phyloP scores from a whole-genome alignment of 257 asterid species.

The Petunia axillaris region DNA sequence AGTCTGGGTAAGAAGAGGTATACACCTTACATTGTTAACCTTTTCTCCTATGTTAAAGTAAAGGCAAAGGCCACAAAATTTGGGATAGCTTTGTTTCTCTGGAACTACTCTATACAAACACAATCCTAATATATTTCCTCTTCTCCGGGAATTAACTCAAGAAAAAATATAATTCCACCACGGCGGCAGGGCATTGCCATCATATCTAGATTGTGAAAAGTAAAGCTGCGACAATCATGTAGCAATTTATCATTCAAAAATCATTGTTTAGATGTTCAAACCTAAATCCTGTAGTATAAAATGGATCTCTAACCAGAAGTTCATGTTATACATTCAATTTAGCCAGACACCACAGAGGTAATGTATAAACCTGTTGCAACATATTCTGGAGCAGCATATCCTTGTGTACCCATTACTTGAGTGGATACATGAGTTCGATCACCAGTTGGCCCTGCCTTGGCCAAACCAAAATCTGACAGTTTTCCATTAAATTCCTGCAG shows the following conservation, averaged over 20 bases:
- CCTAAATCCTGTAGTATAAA: not conserved
- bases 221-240: not conserved
- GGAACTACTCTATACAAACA: not conserved
- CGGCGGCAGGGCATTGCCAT: not conserved
- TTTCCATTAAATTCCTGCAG: slow-evolving; percentile 89
- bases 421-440: slow-evolving; percentile 92
- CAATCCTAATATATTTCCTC: not conserved
- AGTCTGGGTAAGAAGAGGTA: not conserved
- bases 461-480: slow-evolving; percentile 89
- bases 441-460: slow-evolving; percentile 94
- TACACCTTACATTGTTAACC: not conserved
- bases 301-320: not conserved
- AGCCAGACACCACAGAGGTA: not conserved
- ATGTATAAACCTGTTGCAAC: slow-evolving; percentile 75
- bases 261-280: not conserved
- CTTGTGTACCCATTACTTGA: slow-evolving; percentile 91
- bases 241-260: not conserved
- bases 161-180: not conserved
- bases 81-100: not conserved
- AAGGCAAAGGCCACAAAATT: not conserved
- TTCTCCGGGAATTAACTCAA: not conserved
- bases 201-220: not conserved
- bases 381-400: slow-evolving; percentile 96
- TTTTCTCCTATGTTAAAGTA: not conserved
- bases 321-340: not conserved